These are phyloP conservation scores for Aspergillus pseudoterreus DNA, from an alignment of 2,329 filamentous ascomycete genomes.

Conservation along the genomic window DNA sequence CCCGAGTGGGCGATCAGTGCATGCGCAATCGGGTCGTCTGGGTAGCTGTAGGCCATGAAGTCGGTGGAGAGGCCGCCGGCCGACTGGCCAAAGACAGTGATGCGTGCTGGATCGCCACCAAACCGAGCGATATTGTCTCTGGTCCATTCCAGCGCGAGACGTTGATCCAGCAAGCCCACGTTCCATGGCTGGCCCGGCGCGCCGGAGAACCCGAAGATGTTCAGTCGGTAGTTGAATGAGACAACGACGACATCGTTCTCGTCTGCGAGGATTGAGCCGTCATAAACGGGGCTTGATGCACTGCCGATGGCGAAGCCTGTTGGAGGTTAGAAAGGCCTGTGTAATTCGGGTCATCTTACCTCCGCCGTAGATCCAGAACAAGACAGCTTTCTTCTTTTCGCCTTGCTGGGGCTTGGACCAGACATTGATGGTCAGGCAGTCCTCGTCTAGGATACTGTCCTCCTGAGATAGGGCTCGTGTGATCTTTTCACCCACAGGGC, in stretches of 20 bases:
- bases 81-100: conserved; percentile 10
- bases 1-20: conserved; percentile 8
- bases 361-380: conserved; percentile 11
- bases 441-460: conserved; percentile 3
- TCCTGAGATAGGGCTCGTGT: neutral
- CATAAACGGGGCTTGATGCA: neutral
- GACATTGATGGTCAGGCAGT: conserved; percentile 8
- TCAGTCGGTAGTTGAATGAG: conserved; percentile 11
- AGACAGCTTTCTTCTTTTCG: conserved; percentile 2
- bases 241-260: conserved; percentile 8
- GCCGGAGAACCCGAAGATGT: conserved; percentile 9
- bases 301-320: conserved; percentile 1
- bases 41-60: conserved; percentile 3
- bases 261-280: conserved; percentile 2
- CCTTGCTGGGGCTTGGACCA: conserved; percentile 3
- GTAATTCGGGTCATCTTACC: neutral
- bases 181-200: conserved; percentile 6
- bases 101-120: conserved; percentile 9
- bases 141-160: conserved; percentile 8
- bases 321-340: neutral
- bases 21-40: conserved; percentile 4
- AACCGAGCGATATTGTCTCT: conserved; percentile 10
- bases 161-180: conserved; percentile 9
- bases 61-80: conserved; percentile 6
- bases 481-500: conserved; percentile 2